Evolutionary conservation across 345 rosid species (phyloP).

Genomic region (Mangifera indica): DNA sequence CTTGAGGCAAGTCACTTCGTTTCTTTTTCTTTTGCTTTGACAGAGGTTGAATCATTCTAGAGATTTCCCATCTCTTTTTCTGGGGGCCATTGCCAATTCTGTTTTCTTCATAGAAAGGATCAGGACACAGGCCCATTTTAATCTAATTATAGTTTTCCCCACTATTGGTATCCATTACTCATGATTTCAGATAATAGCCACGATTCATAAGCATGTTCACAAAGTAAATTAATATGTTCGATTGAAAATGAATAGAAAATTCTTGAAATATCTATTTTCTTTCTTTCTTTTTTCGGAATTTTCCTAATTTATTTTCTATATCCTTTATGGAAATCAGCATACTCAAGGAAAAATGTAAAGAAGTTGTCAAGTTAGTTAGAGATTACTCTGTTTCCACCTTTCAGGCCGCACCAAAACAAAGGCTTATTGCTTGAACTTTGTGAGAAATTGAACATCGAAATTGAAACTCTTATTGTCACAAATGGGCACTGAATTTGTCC

Average conservation of each 20-base stretch:
- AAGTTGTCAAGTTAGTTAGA: no score
- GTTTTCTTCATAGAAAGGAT: constrained; percentile 33
- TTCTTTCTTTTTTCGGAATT: no score
- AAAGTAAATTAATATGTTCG: no score
- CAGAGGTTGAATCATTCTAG: constrained; percentile 20
- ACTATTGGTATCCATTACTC: not conserved
- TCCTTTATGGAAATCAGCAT: no score
- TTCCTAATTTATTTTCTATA: no score
- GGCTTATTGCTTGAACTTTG: not conserved
- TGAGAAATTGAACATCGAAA: not conserved
- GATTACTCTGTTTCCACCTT: no score
- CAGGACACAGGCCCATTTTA: constrained; percentile 23
- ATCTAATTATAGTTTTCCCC: constrained; percentile 24
- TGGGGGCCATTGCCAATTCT: constrained; percentile 31
- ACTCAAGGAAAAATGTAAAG: no score
- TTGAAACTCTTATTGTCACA: not conserved
- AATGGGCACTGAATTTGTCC: not conserved
- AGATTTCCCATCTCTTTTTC: not conserved
- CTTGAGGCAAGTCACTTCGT: constrained; percentile 18
- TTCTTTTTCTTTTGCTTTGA: constrained; percentile 21
- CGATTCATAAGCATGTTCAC: no score
- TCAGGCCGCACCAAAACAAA: no score
- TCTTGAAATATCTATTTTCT: no score
- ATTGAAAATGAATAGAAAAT: no score
- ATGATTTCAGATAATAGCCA: constrained; percentile 14